phyloP scores from a whole-genome alignment of 73 alveolate species.

The Blepharisma stoltei region DNA sequence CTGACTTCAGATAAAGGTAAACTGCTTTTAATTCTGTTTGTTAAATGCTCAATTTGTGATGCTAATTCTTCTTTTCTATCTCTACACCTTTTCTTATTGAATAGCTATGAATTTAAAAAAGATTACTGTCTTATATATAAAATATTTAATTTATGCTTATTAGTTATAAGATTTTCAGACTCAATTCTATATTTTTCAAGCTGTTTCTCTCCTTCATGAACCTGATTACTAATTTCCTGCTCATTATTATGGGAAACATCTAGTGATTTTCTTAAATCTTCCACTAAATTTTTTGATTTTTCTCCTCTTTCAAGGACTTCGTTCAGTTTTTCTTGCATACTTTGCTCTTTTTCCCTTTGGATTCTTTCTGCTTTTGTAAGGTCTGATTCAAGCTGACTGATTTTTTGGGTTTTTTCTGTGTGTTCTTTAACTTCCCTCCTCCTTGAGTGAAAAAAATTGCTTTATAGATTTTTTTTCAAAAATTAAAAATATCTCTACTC shows the following conservation, averaged over 20 bases:
- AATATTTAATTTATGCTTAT: too few species aligned
- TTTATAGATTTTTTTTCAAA: too few species aligned
- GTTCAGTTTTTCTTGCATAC: constrained; percentile 15
- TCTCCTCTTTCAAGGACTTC: constrained; percentile 9
- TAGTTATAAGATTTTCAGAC: constrained; percentile 4
- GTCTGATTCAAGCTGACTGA: constrained; percentile 11
- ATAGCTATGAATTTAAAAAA: too few species aligned
- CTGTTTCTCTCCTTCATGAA: constrained; percentile 2
- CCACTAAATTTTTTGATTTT: not conserved
- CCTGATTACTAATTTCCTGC: constrained; percentile 4
- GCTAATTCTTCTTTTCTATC: constrained; percentile 13
- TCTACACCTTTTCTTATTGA: too few species aligned
- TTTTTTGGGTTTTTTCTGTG: not conserved
- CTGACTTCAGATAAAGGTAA: constrained; percentile 1
- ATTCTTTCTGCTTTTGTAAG: constrained; percentile 15
- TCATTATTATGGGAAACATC: constrained; percentile 4
- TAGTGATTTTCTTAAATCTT: not conserved
- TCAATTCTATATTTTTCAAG: not conserved
- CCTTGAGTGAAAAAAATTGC: too few species aligned
- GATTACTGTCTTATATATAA: too few species aligned
- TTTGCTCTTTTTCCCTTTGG: constrained; percentile 17
- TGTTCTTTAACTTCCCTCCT: too few species aligned
- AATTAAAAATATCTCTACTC: too few species aligned
- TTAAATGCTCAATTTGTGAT: constrained; percentile 17
- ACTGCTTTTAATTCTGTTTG: not conserved